Percentiles rank a stretch among this genome's conserved stretches.
These are phyloP conservation scores for Capronia epimyces DNA, from an alignment of 2,329 filamentous ascomycete genomes.

Conservation along the genomic window DNA sequence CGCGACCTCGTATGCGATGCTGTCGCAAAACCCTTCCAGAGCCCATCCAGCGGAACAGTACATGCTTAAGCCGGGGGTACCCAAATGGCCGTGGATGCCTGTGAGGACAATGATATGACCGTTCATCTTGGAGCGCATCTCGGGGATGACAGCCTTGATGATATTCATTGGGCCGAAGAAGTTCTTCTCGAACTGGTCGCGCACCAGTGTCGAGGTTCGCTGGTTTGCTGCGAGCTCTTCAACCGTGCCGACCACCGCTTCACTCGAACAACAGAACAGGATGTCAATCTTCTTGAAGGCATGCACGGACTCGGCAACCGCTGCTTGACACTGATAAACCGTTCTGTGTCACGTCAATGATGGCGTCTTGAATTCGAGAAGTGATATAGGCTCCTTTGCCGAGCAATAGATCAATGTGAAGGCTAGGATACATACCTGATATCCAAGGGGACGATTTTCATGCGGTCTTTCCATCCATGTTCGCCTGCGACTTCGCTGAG, in stretches of 20 bases:
- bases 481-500: constrained; percentile 56
- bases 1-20: constrained; percentile 89
- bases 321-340: constrained; percentile 70
- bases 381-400: not conserved
- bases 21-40: constrained; percentile 90
- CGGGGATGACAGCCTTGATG: constrained; percentile 79
- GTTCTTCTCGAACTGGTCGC: constrained; percentile 88
- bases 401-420: not conserved
- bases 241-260: constrained; percentile 83
- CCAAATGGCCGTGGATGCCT: constrained; percentile 85
- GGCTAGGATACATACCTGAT: constrained; percentile 40
- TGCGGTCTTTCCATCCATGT: constrained; percentile 74
- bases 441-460: constrained; percentile 58
- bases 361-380: not conserved
- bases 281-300: constrained; percentile 86
- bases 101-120: constrained; percentile 89
- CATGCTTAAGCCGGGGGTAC: constrained; percentile 83
- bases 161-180: constrained; percentile 96
- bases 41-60: constrained; percentile 93
- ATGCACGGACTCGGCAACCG: constrained; percentile 77
- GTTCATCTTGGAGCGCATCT: constrained; percentile 70
- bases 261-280: constrained; percentile 79
- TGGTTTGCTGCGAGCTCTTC: constrained; percentile 76
- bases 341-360: constrained; percentile 38
- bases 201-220: constrained; percentile 69